Conservation (phyloP, 73 alveolate species). For the Paramecium primaurelia region DNA sequence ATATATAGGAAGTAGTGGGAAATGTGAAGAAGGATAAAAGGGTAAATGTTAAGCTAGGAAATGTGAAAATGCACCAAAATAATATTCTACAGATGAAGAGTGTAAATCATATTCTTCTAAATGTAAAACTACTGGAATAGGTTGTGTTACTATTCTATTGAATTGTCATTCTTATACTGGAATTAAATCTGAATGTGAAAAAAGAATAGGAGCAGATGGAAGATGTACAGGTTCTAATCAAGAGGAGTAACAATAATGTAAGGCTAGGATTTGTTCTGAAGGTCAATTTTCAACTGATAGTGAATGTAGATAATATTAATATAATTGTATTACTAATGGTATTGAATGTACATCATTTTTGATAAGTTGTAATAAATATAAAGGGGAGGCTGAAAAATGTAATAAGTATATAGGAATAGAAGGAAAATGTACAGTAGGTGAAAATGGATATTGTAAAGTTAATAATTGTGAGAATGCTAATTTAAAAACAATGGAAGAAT, state of each 20-base stretch:
- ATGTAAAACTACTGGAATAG: background rate
- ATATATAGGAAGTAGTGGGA: background rate
- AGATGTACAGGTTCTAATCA: background rate
- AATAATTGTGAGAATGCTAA: background rate
- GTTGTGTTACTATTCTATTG: background rate
- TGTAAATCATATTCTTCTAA: background rate
- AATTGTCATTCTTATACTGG: background rate
- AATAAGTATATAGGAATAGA: background rate
- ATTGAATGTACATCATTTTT: background rate
- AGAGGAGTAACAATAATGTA: background rate
- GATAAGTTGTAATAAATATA: background rate
- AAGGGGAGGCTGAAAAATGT: background rate
- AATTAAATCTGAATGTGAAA: background rate
- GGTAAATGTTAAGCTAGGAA: background rate
- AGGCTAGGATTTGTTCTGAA: background rate
- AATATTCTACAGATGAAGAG: background rate
- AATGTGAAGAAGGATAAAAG: background rate
- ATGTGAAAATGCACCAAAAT: slow-evolving; percentile 20
- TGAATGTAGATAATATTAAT: background rate
- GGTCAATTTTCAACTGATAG: background rate
- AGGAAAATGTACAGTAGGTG: background rate
- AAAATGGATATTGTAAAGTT: background rate
- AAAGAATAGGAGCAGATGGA: slow-evolving; percentile 8
- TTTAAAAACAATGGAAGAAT: background rate
- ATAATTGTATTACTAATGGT: slow-evolving; percentile 1